These are phyloP conservation scores for Letharia lupina DNA, from an alignment of 495 filamentous ascomycete genomes.

Conservation along the genomic window DNA sequence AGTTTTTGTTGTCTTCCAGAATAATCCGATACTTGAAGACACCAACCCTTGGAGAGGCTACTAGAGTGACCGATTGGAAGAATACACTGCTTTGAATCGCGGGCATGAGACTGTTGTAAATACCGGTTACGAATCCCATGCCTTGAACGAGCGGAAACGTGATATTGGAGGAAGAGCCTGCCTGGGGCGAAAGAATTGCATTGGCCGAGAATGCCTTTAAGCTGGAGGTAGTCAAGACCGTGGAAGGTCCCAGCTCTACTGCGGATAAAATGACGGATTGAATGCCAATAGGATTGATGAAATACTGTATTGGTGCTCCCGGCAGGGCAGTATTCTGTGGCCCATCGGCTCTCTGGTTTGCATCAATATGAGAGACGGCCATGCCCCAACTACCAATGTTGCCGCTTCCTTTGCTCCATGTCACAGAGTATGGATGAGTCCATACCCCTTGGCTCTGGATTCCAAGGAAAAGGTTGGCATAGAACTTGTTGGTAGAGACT, in stretches of 20 bases:
- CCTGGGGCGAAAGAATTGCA: conserved; percentile 52
- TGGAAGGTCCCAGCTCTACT: conserved; percentile 52
- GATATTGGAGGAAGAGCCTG: conserved; percentile 47
- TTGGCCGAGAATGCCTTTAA: conserved; percentile 63
- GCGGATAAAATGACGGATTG: conserved; percentile 76
- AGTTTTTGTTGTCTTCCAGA: conserved; percentile 63
- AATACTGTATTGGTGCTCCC: conserved; percentile 58
- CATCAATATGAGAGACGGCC: conserved; percentile 62
- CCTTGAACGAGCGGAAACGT: conserved; percentile 83
- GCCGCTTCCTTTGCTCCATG: conserved; percentile 66
- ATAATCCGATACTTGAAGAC: conserved; percentile 70
- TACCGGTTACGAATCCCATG: conserved; percentile 75
- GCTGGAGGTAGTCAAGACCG: conserved; percentile 53
- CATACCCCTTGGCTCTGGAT: conserved; percentile 61
- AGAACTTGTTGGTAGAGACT: conserved; percentile 84
- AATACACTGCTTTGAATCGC: conserved; percentile 64
- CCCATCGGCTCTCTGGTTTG: conserved; percentile 55
- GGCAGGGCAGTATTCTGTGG: conserved; percentile 36
- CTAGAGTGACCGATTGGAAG: conserved; percentile 57
- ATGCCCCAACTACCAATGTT: conserved; percentile 65
- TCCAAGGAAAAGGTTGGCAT: conserved; percentile 78
- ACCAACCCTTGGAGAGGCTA: conserved; percentile 46
- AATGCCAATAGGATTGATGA: conserved; percentile 73
- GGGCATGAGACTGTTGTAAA: conserved; percentile 65
- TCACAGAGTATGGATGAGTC: conserved; percentile 77